Evolutionary conservation across 495 filamentous ascomycete genomes (phyloP), one percentile per base, ranked within the genome.

Genomic region (Oleoguttula mirabilis): DNA sequence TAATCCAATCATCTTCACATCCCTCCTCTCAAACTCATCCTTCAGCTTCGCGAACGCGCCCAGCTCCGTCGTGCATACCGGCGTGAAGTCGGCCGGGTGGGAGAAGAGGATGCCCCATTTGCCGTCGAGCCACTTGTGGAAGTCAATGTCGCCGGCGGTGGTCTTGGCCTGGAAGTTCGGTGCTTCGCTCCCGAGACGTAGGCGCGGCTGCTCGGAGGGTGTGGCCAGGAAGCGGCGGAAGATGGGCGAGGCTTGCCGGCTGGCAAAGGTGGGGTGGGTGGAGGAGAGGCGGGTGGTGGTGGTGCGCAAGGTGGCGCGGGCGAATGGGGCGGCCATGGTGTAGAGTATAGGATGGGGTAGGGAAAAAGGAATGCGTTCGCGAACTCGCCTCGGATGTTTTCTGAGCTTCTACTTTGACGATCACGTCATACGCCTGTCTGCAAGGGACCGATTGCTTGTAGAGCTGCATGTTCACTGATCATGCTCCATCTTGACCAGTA

Each of bases 1-100:
- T 24, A 98, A 75, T 48, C 90, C 90, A 52, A 98, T 94, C 58
- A 98, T 70, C 79, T 96, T 87, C 59, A 93, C 85, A 45, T 81
- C 83, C 54, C 90, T 83, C 68, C 84, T 85, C 57, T 72, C 72
- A 73, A 98, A 98, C 68, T 98, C 90, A 44, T 87, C 85, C 73
- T 94, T 84, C 49, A 96, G 82, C 66, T 93, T 93, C 54, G 92
- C 88, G 59, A 79, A 94, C 48, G 92, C 92, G 60, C 90, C 90
- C 52, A 98, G 81, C 76, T 98, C 90, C 45, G 90, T 98, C 63
- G 90, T 98, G 73, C 90, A 98, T 51, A 98, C 86, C 50, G 88
- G 87, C 6, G 87, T 67, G 47, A 62, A 69, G 60, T 70, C 64
- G 63, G 90, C 86, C 22, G 90, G 90, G 72, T 98, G 90, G 23